These are phyloP conservation scores for Xylaria acuta DNA, from an alignment of 495 filamentous ascomycete species.

Conservation along the genomic window DNA sequence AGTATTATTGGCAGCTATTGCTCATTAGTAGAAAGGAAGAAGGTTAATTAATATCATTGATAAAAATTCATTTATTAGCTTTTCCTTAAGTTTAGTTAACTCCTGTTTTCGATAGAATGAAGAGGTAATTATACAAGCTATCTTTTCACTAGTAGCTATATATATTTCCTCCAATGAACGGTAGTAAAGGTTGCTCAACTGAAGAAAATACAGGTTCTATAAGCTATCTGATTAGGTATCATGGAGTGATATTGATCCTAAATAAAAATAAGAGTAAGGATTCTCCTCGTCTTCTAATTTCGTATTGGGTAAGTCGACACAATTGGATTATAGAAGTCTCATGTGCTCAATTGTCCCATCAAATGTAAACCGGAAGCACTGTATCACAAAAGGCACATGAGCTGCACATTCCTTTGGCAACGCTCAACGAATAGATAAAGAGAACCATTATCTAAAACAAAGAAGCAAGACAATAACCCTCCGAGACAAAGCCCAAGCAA, in stretches of 20 bases:
- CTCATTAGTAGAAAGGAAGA: too few relatives aligned
- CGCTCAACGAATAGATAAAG: neutral
- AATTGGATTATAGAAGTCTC: neutral
- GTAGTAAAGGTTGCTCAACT: neutral
- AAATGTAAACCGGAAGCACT: neutral
- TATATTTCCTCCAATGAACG: neutral
- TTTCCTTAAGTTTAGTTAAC: neutral
- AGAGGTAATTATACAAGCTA: neutral
- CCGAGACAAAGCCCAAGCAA: neutral
- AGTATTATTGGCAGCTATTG: too few relatives aligned
- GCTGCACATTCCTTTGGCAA: neutral
- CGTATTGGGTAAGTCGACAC: neutral
- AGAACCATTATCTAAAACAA: neutral
- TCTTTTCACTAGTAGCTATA: neutral
- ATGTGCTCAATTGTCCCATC: neutral
- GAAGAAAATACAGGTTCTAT: too few relatives aligned
- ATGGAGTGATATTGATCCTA: too few relatives aligned
- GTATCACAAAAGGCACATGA: neutral
- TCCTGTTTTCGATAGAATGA: neutral
- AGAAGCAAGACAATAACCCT: neutral
- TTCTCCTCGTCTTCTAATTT: neutral
- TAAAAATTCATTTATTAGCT: too few relatives aligned
- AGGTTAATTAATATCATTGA: neutral
- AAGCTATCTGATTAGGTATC: too few relatives aligned
- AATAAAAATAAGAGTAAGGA: neutral